Conservation (phyloP, 208 protist genomes). For the Acanthamoeba lugdunensis region DNA sequence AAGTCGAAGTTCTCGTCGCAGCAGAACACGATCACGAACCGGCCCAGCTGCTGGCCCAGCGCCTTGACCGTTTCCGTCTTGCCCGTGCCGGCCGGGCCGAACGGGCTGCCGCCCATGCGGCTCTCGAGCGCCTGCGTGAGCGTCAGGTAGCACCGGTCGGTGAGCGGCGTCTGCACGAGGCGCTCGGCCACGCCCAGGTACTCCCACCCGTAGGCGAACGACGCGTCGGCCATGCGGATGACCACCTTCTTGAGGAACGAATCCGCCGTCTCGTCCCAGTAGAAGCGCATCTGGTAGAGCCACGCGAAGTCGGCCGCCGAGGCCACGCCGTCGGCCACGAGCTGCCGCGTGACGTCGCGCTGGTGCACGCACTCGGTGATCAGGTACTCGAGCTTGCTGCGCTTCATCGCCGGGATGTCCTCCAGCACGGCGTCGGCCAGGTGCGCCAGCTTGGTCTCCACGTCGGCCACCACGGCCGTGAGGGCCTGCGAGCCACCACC, state of each 20-base stretch:
- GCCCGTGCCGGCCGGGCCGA: slow-evolving; percentile 97
- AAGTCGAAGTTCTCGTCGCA: slow-evolving; percentile 99
- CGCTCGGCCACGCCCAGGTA: slow-evolving; percentile 97
- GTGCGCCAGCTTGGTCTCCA: slow-evolving; percentile 79
- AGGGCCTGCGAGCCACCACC: slow-evolving; percentile 12
- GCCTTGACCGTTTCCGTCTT: slow-evolving; percentile 99
- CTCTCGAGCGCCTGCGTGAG: slow-evolving; percentile 96
- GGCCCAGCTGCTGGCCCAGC: slow-evolving; percentile 96
- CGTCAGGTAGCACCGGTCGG: slow-evolving; percentile 98
- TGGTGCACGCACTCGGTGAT: slow-evolving; percentile 98
- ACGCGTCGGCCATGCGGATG: slow-evolving; percentile 96
- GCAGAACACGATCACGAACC: slow-evolving; percentile 98
- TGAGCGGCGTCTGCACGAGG: slow-evolving; percentile 98
- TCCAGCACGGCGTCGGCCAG: slow-evolving; percentile 90
- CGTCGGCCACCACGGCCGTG: slow-evolving; percentile 3
- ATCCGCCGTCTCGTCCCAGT: slow-evolving; percentile 86
- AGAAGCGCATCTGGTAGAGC: slow-evolving; percentile 95
- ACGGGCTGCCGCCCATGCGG: slow-evolving; percentile 96
- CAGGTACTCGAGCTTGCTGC: slow-evolving; percentile 95
- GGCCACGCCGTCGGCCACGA: slow-evolving; percentile 74
- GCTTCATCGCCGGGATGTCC: slow-evolving; percentile 89
- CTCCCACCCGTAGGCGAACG: slow-evolving; percentile 97
- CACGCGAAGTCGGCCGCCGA: slow-evolving; percentile 95
- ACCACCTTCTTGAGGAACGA: slow-evolving; percentile 86
- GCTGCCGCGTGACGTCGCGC: slow-evolving; percentile 92